Evolutionary conservation across 2,329 filamentous ascomycete species (phyloP).

Genomic region (Tolypocladium amazonense): DNA sequence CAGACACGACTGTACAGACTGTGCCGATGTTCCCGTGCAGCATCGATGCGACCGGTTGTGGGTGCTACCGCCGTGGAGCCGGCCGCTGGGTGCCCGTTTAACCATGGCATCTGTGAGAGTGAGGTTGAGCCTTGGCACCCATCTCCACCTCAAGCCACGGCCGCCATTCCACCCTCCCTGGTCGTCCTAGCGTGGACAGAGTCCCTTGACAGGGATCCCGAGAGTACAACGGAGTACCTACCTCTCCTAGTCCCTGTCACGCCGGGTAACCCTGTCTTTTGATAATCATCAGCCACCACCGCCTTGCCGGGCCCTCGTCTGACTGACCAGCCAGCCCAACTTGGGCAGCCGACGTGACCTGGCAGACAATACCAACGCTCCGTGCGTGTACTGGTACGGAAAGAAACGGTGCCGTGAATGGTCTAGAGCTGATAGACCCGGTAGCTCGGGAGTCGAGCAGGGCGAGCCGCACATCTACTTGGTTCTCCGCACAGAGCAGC

Average conservation of each 20-base stretch:
- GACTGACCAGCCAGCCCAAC: background rate
- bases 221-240: background rate
- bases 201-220: background rate
- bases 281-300: background rate
- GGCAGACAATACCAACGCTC: background rate
- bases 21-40: slow-evolving; percentile 9
- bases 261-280: background rate
- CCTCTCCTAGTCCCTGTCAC: background rate
- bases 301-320: background rate
- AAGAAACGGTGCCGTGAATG: background rate
- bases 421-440: background rate
- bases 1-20: slow-evolving; percentile 1
- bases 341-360: background rate
- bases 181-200: background rate
- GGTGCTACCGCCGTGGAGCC: slow-evolving; percentile 5
- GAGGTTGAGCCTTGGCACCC: slow-evolving; percentile 5
- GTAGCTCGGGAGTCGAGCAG: background rate
- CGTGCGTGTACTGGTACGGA: background rate
- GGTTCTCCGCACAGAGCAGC: background rate
- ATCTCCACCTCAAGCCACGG: slow-evolving; percentile 7
- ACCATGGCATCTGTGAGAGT: background rate
- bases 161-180: slow-evolving; percentile 4
- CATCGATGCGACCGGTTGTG: slow-evolving; percentile 3
- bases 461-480: background rate
- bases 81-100: background rate